Base-by-base conservation (phyloP, 495 filamentous ascomycete genomes). In the Hypoxylon perforatum region DNA sequence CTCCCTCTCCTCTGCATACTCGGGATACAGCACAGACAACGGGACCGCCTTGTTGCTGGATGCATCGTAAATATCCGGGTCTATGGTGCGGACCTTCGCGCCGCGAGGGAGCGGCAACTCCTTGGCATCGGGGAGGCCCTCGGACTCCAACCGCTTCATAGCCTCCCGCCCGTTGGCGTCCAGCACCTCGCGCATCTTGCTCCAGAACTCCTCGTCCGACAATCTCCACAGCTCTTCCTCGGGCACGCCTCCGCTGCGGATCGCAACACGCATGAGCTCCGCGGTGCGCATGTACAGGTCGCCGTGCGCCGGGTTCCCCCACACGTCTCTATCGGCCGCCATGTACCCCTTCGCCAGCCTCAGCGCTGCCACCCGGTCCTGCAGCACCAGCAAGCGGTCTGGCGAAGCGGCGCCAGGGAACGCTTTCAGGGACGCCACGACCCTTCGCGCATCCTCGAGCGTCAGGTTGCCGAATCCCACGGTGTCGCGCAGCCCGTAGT, bases 401-500 rank as follows among this genome's bases (percentile, higher is more conserved):
- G 73, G 23, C 1, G 72, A 59, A 8, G 61, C 59, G 8, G 72
- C 52, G 47, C 62, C 50, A 0, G 79, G 79, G 48, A 71, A 73
- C 6, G 74, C 77, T 14, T 62, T 67, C 12, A 81, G 61, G 7
- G 67, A 70, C 12, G 17, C 36, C 41, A 76, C 63, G 14, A 80
- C 57, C 11, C 59, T 35, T 21, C 41, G 63, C 0, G 71, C 75
- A 4, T 77, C 65, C 45, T 75, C 56, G 0, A 76, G 49, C 1
- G 68, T 18, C 36, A 81, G 65, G 28, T 76, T 78, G 0, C 66
- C 72, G 35, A 78, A 78, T 2, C 60, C 70, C 11, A 78, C 71
- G 0, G 77, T 53, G 47, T 81, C 79, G 14, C 79, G 78, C 5
- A 81, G 66, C 28, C 76, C 73, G 45, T 81, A 81, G 65, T 81